Percentiles rank a stretch among this genome's conserved stretches.
phyloP scores from a whole-genome alignment of 257 asterid genomes.

The Gynochthodes officinalis region DNA sequence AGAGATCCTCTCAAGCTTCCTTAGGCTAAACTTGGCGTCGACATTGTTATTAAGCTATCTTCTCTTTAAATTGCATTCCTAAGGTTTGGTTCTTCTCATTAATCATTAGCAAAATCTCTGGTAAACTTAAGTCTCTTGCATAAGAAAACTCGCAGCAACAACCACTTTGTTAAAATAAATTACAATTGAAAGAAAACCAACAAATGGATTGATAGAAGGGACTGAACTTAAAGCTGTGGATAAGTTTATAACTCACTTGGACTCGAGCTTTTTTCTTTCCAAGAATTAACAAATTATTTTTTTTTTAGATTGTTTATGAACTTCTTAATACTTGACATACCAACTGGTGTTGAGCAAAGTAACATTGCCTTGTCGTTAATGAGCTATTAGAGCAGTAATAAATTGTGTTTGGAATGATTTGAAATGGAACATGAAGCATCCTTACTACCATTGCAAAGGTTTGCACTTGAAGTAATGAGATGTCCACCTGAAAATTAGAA shows the following conservation, averaged over 20 bases:
- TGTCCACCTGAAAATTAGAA: too few relatives aligned
- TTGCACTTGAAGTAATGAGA: too few relatives aligned
- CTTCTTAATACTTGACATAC: not conserved
- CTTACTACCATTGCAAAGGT: too few relatives aligned
- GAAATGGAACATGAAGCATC: too few relatives aligned
- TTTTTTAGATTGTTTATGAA: not conserved
- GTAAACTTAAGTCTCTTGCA: too few relatives aligned
- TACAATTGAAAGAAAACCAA: not conserved
- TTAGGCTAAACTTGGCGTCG: constrained; percentile 86
- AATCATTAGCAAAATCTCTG: too few relatives aligned
- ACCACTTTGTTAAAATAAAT: not conserved
- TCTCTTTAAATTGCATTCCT: not conserved
- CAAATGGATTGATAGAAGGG: not conserved
- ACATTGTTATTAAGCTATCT: constrained; percentile 77
- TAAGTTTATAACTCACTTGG: too few relatives aligned
- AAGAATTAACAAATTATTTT: not conserved
- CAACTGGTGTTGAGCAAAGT: not conserved
- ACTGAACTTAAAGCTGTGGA: too few relatives aligned
- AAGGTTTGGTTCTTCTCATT: not conserved
- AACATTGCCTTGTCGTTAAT: not conserved
- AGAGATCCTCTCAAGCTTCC: constrained; percentile 89
- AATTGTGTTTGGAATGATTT: too few relatives aligned
- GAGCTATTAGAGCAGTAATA: not conserved
- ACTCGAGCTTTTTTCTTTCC: too few relatives aligned
- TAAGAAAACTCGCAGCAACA: not conserved